phyloP scores from a whole-genome alignment of 148 eudicot species.

The Dysphania ambrosioides region DNA sequence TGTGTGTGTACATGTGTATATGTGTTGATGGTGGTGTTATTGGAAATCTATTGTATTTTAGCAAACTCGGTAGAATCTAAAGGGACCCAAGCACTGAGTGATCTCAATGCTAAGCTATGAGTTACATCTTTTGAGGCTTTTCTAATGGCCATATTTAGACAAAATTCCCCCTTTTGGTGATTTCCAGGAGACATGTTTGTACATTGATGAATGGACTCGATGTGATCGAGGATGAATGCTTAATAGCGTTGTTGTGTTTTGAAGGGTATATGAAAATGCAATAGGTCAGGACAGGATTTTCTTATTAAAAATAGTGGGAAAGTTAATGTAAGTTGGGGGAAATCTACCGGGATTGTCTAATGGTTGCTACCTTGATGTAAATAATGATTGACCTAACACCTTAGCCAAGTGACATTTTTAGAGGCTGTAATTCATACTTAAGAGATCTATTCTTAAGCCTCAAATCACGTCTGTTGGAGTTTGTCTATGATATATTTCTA shows the following conservation, averaged over 20 bases:
- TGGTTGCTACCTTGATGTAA: background rate
- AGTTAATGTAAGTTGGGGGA: background rate
- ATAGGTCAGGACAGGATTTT: no score
- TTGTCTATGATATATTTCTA: background rate
- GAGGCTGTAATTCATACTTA: background rate
- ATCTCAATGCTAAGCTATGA: no score
- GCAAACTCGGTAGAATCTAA: no score
- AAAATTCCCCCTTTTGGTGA: background rate
- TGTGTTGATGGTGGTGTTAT: no score
- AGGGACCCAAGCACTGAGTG: no score
- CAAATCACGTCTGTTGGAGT: background rate
- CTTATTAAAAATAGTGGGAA: background rate
- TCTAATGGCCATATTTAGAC: background rate
- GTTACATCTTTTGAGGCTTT: background rate
- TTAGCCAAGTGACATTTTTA: background rate
- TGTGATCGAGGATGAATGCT: background rate
- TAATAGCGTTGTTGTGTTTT: background rate
- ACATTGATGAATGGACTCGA: background rate
- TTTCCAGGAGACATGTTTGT: background rate
- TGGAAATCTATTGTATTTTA: no score
- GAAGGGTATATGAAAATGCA: background rate
- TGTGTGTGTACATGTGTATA: no score
- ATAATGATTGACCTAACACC: background rate
- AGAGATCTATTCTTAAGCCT: background rate
- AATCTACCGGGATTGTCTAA: background rate